Conservation (phyloP, 2,329 filamentous ascomycete genomes). For the Coniochaeta hoffmannii region DNA sequence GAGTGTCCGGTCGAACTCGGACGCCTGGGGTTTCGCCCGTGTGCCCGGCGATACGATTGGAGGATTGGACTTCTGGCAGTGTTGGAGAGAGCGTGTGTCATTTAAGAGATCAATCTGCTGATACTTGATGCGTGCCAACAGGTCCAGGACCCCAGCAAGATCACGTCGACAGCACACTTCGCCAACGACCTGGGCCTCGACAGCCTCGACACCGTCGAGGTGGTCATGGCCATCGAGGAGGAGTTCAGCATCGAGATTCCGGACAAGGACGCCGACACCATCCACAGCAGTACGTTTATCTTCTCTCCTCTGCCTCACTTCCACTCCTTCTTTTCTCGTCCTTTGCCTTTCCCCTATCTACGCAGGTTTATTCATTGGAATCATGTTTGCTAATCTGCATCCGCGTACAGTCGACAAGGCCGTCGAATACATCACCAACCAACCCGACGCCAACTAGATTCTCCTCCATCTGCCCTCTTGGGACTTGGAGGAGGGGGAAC, state of each 20-base stretch:
- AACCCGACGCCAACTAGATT: constrained; percentile 75
- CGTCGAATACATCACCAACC: constrained; percentile 85
- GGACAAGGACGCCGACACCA: constrained; percentile 90
- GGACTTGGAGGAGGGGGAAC: too few species aligned
- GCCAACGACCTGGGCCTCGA: constrained; percentile 95
- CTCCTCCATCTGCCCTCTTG: constrained; percentile 3
- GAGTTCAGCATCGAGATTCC: constrained; percentile 90
- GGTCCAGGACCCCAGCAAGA: constrained; percentile 40
- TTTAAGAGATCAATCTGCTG: constrained; percentile 6
- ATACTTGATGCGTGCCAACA: neutral
- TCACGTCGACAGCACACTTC: constrained; percentile 81
- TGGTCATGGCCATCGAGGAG: constrained; percentile 99
- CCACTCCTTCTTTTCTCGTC: neutral
- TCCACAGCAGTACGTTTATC: constrained; percentile 74
- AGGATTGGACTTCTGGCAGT: too few species aligned
- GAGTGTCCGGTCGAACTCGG: too few species aligned
- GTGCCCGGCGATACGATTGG: too few species aligned
- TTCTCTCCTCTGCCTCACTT: neutral
- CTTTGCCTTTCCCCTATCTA: neutral
- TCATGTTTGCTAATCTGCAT: constrained; percentile 4
- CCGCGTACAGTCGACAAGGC: constrained; percentile 71
- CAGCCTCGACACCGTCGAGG: constrained; percentile 96
- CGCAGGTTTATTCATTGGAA: neutral
- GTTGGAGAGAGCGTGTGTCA: constrained; percentile 13
- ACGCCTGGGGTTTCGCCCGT: too few species aligned